Percentiles rank a stretch among this genome's conserved stretches.
Evolutionary conservation across 2,329 filamentous ascomycete genomes (phyloP).

Genomic region (Talaromyces sp.): DNA sequence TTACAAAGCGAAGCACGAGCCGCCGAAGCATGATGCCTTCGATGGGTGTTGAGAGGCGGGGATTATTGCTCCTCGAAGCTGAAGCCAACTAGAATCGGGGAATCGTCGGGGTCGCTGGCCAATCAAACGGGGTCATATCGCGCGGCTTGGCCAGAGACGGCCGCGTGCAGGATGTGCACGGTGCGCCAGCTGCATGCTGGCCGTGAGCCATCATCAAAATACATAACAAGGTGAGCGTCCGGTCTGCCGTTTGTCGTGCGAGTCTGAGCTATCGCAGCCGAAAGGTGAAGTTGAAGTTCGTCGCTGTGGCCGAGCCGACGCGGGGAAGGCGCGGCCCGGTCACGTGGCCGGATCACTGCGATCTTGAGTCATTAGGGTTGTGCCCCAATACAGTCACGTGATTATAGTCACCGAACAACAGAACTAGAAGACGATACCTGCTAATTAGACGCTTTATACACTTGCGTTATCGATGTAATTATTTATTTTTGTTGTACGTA

Average conservation of each 20-base stretch:
- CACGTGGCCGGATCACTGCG: neutral
- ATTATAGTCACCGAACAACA: neutral
- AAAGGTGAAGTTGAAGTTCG: neutral
- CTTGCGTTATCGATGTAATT: neutral
- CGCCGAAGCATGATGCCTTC: neutral
- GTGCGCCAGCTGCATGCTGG: neutral
- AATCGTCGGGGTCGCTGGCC: neutral
- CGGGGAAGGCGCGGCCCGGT: neutral
- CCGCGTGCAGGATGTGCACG: neutral
- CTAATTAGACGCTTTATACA: no score
- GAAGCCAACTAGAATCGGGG: neutral
- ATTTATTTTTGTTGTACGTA: neutral
- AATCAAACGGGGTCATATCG: neutral
- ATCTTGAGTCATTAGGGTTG: neutral
- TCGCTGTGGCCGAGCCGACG: neutral
- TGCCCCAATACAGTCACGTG: neutral
- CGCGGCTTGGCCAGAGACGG: neutral
- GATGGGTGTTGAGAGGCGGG: neutral
- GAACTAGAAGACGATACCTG: no score
- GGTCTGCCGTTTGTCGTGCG: neutral
- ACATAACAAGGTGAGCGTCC: neutral
- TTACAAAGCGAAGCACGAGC: neutral
- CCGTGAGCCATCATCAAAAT: neutral
- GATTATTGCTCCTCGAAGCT: neutral
- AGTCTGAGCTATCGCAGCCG: neutral